phyloP scores from a whole-genome alignment of 306 rosid genomes.

The Hippophae tibetana region DNA sequence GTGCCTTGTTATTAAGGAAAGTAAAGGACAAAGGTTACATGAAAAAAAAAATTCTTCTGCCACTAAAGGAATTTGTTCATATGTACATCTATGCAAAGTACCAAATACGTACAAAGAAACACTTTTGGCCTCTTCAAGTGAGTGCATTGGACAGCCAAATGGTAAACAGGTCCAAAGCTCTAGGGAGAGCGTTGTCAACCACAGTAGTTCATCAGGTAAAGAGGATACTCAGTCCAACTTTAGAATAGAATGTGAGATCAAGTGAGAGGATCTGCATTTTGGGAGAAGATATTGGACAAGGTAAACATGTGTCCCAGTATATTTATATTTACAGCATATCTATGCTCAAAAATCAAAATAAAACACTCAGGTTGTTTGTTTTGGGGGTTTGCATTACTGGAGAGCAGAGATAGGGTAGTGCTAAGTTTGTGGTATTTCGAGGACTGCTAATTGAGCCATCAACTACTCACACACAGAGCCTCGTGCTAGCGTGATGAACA shows the following conservation, averaged over 20 bases:
- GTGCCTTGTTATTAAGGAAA: background rate
- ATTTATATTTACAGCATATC: background rate
- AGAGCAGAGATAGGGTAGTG: too few species aligned
- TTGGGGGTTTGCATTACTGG: background rate
- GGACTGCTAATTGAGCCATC: too few species aligned
- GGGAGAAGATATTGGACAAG: constrained; percentile 65
- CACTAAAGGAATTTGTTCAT: too few species aligned
- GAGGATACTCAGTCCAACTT: constrained; percentile 38
- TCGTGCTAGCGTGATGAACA: too few species aligned
- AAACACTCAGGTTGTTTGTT: background rate
- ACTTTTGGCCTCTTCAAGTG: too few species aligned
- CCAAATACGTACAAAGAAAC: too few species aligned
- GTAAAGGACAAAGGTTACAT: too few species aligned
- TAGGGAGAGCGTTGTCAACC: constrained; percentile 21
- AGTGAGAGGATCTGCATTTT: constrained; percentile 52
- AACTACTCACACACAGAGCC: too few species aligned
- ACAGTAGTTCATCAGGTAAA: constrained; percentile 40
- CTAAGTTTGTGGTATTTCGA: too few species aligned
- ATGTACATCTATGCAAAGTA: too few species aligned
- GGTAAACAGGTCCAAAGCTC: too few species aligned
- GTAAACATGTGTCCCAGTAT: constrained; percentile 22
- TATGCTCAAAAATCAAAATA: background rate
- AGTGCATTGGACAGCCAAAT: constrained; percentile 1
- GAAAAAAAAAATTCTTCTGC: too few species aligned
- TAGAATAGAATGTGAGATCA: constrained; percentile 39